Evolutionary conservation across 1,284 basidiomycete genomes (phyloP).

Genomic region (Naganishia cerealis): DNA sequence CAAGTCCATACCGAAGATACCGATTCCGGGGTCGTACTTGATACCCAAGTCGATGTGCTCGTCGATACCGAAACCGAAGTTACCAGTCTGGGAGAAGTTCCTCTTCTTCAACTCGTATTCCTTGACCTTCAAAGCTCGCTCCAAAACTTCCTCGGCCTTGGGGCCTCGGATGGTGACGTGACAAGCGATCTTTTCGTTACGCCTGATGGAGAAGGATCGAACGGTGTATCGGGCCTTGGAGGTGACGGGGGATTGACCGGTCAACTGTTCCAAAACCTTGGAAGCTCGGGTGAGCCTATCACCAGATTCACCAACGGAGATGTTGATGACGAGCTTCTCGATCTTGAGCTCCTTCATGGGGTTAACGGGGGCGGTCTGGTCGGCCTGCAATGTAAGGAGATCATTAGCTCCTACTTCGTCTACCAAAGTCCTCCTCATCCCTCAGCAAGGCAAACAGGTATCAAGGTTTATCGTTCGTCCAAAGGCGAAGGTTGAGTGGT

Average conservation of each 20-base stretch:
- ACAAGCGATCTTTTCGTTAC: slow-evolving; percentile 99
- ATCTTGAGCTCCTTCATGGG: slow-evolving; percentile 94
- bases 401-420: background rate
- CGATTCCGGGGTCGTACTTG: slow-evolving; percentile 93
- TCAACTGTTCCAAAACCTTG: slow-evolving; percentile 99
- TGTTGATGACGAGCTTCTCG: slow-evolving; percentile 99
- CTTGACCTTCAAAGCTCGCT: slow-evolving; percentile 99
- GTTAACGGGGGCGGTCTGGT: slow-evolving; percentile 85
- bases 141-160: slow-evolving; percentile 98
- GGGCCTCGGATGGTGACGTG: slow-evolving; percentile 99
- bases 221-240: slow-evolving; percentile 99
- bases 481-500: background rate
- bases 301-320: slow-evolving; percentile 99
- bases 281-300: slow-evolving; percentile 98
- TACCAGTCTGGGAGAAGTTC: slow-evolving; percentile 97
- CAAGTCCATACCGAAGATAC: slow-evolving; percentile 98
- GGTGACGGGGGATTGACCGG: slow-evolving; percentile 98
- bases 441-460: slow-evolving; percentile 3
- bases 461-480: background rate
- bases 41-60: slow-evolving; percentile 99
- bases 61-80: slow-evolving; percentile 97
- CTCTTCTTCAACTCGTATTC: slow-evolving; percentile 90
- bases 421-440: background rate
- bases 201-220: slow-evolving; percentile 97
- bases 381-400: slow-evolving; percentile 62